These are phyloP conservation scores for Huntiella moniliformis DNA, from an alignment of 2,329 filamentous ascomycete genomes.

Conservation along the genomic window DNA sequence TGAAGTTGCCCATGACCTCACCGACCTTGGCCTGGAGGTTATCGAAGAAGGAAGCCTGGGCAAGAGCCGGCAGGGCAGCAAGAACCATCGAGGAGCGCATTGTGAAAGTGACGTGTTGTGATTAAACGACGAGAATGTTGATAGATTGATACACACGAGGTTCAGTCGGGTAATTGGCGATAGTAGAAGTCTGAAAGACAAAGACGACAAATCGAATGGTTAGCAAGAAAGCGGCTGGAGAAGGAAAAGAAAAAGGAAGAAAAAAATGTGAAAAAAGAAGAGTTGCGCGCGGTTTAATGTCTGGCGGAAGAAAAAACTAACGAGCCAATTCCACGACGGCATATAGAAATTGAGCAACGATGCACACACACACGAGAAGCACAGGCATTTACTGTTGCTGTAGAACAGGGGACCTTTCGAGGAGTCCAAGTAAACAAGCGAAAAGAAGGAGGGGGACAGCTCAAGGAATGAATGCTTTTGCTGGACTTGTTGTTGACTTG, in stretches of 20 bases:
- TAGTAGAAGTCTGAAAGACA: background rate
- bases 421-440: background rate
- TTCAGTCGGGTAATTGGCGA: background rate
- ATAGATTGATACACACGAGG: background rate
- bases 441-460: background rate
- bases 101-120: conserved; percentile 14
- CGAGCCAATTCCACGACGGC: background rate
- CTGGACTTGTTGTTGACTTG: background rate
- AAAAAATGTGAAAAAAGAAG: background rate
- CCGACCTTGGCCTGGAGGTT: conserved; percentile 46
- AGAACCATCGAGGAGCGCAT: conserved; percentile 40
- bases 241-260: background rate
- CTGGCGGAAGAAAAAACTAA: conserved; percentile 1
- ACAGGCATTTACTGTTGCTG: background rate
- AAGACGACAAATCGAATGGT: background rate
- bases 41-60: conserved; percentile 30
- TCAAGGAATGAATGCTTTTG: no score
- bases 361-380: background rate
- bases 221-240: background rate
- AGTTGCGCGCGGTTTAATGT: background rate
- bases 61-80: conserved; percentile 34
- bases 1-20: conserved; percentile 41
- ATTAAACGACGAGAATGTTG: background rate
- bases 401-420: background rate
- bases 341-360: background rate